Conservation (phyloP, 2,329 filamentous ascomycete species). For the Kalaharituber pfeilii region DNA sequence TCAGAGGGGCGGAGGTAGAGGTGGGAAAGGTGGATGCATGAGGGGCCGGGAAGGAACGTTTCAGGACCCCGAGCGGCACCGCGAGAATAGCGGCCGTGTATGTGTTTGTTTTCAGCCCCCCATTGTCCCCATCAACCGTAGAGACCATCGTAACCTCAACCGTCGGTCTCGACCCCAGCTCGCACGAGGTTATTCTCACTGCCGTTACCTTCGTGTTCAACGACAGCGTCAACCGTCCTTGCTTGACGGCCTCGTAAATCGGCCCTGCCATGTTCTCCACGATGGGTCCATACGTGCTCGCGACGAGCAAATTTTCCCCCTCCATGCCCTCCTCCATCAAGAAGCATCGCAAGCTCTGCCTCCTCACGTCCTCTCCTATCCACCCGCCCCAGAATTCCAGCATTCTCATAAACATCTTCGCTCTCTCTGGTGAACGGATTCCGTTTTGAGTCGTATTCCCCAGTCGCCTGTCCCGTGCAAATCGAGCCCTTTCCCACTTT, state of each 20-base stretch:
- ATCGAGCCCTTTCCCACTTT: slow-evolving; percentile 11
- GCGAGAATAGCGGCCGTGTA: slow-evolving; percentile 42
- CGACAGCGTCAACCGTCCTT: background rate
- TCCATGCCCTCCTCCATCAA: slow-evolving; percentile 66
- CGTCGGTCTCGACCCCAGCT: too few relatives aligned
- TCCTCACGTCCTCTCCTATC: slow-evolving; percentile 45
- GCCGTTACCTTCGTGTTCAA: background rate
- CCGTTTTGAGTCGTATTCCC: background rate
- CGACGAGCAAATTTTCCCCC: too few relatives aligned
- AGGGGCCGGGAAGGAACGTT: too few relatives aligned
- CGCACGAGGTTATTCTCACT: too few relatives aligned
- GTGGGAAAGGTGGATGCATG: slow-evolving; percentile 40
- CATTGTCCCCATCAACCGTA: too few relatives aligned
- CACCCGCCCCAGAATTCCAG: slow-evolving; percentile 55
- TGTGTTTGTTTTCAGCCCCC: too few relatives aligned
- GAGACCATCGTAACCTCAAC: too few relatives aligned
- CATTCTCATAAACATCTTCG: slow-evolving; percentile 25
- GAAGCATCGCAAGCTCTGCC: slow-evolving; percentile 57
- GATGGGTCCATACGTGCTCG: slow-evolving; percentile 43
- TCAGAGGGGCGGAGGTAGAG: slow-evolving; percentile 23
- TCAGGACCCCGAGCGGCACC: slow-evolving; percentile 50
- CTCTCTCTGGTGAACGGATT: background rate
- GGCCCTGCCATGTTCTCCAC: slow-evolving; percentile 42
- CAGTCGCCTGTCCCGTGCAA: slow-evolving; percentile 15
- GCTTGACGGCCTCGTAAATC: background rate